These are phyloP conservation scores for Fusarium sp. DNA, from an alignment of 2,329 filamentous ascomycete species.

Conservation along the genomic window DNA sequence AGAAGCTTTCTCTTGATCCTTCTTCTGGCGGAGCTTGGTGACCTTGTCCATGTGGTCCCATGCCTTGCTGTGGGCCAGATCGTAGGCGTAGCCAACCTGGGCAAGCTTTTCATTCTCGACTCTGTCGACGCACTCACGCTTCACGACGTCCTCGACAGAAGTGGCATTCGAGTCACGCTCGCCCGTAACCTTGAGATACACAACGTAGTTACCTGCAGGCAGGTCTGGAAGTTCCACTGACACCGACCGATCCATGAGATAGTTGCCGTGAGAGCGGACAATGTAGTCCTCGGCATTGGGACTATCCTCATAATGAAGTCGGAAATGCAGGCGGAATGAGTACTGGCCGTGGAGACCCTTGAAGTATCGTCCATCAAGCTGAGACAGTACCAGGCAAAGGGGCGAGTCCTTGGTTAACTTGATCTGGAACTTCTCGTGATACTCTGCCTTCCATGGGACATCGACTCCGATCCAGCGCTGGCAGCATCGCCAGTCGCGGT, in stretches of 20 bases:
- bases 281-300: constrained; percentile 69
- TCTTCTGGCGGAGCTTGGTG: constrained; percentile 61
- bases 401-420: constrained; percentile 67
- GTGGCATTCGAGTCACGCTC: constrained; percentile 56
- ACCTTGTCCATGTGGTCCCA: constrained; percentile 63
- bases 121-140: constrained; percentile 60
- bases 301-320: constrained; percentile 61
- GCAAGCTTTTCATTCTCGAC: constrained; percentile 69
- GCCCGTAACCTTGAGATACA: constrained; percentile 68
- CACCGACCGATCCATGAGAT: constrained; percentile 68
- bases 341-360: constrained; percentile 72
- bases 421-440: constrained; percentile 72
- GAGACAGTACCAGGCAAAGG: constrained; percentile 69
- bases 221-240: constrained; percentile 69
- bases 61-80: constrained; percentile 70
- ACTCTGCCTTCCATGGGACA: constrained; percentile 72
- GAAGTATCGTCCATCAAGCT: constrained; percentile 73
- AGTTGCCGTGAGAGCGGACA: constrained; percentile 69
- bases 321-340: constrained; percentile 61
- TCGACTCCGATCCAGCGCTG: constrained; percentile 72
- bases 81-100: constrained; percentile 69
- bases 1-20: constrained; percentile 62
- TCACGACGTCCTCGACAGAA: constrained; percentile 69
- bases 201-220: constrained; percentile 66
- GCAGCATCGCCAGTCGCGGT: constrained; percentile 67